These are phyloP conservation scores for Kwoniella dendrophila DNA, from an alignment of 768 basidiomycete species.

Conservation along the genomic window DNA sequence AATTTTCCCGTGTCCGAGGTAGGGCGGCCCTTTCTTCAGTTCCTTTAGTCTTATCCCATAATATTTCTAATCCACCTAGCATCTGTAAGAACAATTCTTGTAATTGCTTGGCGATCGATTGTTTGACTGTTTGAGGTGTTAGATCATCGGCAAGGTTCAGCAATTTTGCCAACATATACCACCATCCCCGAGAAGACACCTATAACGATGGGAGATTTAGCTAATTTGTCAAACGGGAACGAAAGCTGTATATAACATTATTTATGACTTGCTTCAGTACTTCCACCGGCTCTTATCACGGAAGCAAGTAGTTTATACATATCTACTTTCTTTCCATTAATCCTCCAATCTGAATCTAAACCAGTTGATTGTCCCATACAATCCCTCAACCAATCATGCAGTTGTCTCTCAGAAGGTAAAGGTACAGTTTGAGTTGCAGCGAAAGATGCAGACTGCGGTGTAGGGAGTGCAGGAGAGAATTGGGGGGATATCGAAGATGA, in stretches of 20 bases:
- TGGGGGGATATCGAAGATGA: constrained; percentile 20
- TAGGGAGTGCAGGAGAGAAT: constrained; percentile 4
- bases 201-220: too few relatives aligned
- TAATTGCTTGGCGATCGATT: constrained; percentile 11
- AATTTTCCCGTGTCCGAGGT: constrained; percentile 2
- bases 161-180: constrained; percentile 31
- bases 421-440: constrained; percentile 14
- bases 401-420: constrained; percentile 35
- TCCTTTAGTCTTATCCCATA: constrained; percentile 41
- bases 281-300: constrained; percentile 37
- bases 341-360: constrained; percentile 28
- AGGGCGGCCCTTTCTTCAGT: constrained; percentile 15
- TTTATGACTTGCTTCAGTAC: constrained; percentile 23
- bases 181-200: constrained; percentile 29
- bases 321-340: constrained; percentile 32
- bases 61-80: constrained; percentile 33
- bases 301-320: constrained; percentile 30
- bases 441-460: background rate
- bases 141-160: constrained; percentile 19
- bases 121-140: constrained; percentile 6
- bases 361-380: constrained; percentile 28
- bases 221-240: background rate
- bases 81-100: constrained; percentile 23
- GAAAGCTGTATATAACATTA: background rate
- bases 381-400: constrained; percentile 36